Evolutionary conservation across 2,329 filamentous ascomycete genomes (phyloP).

Genomic region (Fusarium sp.): DNA sequence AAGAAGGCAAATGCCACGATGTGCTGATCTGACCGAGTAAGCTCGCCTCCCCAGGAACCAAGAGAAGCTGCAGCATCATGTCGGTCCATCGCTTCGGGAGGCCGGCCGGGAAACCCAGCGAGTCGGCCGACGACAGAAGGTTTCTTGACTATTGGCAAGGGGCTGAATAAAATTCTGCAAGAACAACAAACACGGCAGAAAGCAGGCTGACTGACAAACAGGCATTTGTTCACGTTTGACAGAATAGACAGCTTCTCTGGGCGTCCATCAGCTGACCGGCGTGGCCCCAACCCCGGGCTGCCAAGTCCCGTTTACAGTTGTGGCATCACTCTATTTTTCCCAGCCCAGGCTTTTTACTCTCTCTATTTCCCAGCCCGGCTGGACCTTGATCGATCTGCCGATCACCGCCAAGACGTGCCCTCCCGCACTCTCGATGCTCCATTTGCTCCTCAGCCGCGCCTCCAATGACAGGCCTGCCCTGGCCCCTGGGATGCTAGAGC

Average conservation of each 20-base stretch:
- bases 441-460: neutral
- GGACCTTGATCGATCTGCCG: constrained; percentile 18
- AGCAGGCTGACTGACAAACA: neutral
- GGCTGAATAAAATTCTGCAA: neutral
- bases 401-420: constrained; percentile 21
- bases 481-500: neutral
- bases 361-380: neutral
- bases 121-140: too few relatives aligned
- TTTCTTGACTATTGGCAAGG: too few relatives aligned
- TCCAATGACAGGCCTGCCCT: constrained; percentile 24
- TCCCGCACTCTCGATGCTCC: neutral
- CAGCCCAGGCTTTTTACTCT: neutral
- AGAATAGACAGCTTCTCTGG: neutral
- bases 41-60: neutral
- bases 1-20: neutral
- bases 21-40: constrained; percentile 15
- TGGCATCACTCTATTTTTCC: neutral
- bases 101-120: too few relatives aligned
- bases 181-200: neutral
- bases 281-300: neutral
- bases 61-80: neutral
- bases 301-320: neutral
- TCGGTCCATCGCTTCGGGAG: neutral
- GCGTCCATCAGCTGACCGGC: constrained; percentile 5
- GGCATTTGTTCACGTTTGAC: neutral